These are phyloP conservation scores for Malus sieversii DNA, from an alignment of 306 rosid species.

Conservation along the genomic window DNA sequence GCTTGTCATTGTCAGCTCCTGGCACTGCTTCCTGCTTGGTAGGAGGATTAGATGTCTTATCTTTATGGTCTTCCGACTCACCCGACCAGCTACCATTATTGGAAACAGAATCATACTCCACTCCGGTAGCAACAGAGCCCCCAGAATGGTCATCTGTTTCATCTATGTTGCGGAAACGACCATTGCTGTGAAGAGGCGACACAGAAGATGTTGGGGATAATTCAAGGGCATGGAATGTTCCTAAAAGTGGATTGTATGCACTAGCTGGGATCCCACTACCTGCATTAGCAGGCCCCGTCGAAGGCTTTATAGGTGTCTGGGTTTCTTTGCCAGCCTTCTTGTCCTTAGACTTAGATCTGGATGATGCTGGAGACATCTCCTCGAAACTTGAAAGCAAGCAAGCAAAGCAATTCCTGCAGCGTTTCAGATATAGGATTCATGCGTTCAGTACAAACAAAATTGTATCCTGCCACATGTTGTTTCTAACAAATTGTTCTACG, in stretches of 20 bases:
- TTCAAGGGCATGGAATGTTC: slow-evolving; percentile 86
- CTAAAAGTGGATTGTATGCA: slow-evolving; percentile 81
- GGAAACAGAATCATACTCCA: slow-evolving; percentile 91
- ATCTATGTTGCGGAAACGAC: slow-evolving; percentile 87
- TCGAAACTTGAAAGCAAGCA: neutral
- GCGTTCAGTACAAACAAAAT: neutral
- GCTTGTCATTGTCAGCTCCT: slow-evolving; percentile 88
- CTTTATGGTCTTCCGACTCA: slow-evolving; percentile 94
- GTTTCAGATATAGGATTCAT: neutral
- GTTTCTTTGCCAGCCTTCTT: slow-evolving; percentile 71
- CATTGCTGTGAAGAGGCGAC: slow-evolving; percentile 54
- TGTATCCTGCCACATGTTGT: neutral
- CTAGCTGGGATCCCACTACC: slow-evolving; percentile 66
- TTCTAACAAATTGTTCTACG: neutral
- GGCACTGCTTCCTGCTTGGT: slow-evolving; percentile 59
- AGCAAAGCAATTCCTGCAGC: slow-evolving; percentile 24
- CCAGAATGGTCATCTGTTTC: slow-evolving; percentile 85
- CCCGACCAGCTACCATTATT: slow-evolving; percentile 98
- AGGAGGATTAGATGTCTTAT: slow-evolving; percentile 50
- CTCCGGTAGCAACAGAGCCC: slow-evolving; percentile 40
- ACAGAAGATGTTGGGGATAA: slow-evolving; percentile 38
- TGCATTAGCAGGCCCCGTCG: slow-evolving; percentile 50
- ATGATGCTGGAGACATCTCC: slow-evolving; percentile 86
- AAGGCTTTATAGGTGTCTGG: slow-evolving; percentile 55
- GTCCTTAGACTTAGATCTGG: slow-evolving; percentile 81